phyloP scores from a whole-genome alignment of 2,329 filamentous ascomycete species.

The Calonectria crousiana region DNA sequence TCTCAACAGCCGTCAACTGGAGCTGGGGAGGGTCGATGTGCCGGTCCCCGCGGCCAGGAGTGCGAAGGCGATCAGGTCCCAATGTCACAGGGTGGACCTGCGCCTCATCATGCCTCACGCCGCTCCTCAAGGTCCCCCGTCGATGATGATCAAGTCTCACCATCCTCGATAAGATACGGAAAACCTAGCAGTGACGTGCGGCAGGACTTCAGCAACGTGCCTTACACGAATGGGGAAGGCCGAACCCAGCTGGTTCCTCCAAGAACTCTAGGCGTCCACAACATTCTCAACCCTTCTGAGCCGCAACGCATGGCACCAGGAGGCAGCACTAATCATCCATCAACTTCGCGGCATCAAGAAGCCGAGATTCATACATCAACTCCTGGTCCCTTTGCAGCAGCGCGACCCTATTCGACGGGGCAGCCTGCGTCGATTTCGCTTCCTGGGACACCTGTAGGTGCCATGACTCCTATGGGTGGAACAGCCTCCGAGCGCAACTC shows the following conservation, averaged over 20 bases:
- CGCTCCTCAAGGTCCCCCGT: slow-evolving; percentile 60
- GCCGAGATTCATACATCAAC: slow-evolving; percentile 35
- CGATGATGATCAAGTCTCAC: slow-evolving; percentile 47
- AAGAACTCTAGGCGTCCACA: slow-evolving; percentile 51
- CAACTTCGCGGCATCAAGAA: slow-evolving; percentile 36
- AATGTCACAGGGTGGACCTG: slow-evolving; percentile 74
- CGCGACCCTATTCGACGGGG: slow-evolving; percentile 41
- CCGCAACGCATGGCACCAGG: slow-evolving; percentile 37
- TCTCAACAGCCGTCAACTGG: slow-evolving; percentile 36
- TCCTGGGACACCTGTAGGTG: slow-evolving; percentile 48
- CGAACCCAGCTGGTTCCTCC: slow-evolving; percentile 41
- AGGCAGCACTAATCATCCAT: slow-evolving; percentile 24
- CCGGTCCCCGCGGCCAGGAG: slow-evolving; percentile 63
- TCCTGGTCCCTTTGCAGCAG: slow-evolving; percentile 35
- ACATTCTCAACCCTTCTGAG: slow-evolving; percentile 54
- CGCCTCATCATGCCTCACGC: slow-evolving; percentile 67
- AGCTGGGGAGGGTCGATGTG: slow-evolving; percentile 65
- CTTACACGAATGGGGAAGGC: slow-evolving; percentile 38
- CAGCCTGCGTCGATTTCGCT: slow-evolving; percentile 50
- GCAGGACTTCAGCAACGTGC: slow-evolving; percentile 36
- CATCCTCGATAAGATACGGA: slow-evolving; percentile 38
- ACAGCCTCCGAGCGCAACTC: slow-evolving; percentile 50
- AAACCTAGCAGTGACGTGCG: slow-evolving; percentile 38
- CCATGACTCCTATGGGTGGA: slow-evolving; percentile 43
- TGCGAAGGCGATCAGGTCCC: slow-evolving; percentile 69